Conservation (phyloP, 345 rosid genomes). For the Eucalyptus regnans region DNA sequence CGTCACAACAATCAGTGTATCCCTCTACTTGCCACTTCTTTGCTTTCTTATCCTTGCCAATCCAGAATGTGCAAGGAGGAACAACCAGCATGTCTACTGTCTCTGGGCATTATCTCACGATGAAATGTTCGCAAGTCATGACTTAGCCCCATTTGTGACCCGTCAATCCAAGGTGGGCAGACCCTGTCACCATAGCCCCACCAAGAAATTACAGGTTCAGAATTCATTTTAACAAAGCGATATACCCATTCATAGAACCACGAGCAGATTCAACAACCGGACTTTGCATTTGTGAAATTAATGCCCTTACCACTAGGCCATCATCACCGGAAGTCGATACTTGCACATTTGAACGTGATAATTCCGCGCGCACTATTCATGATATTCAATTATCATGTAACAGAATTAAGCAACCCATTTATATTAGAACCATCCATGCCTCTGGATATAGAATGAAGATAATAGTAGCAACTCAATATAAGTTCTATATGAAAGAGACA, state of each 20-base stretch:
- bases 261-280: background rate
- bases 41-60: background rate
- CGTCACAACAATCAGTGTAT: background rate
- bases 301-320: background rate
- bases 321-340: background rate
- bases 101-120: background rate
- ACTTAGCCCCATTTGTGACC: background rate
- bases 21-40: background rate
- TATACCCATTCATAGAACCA: background rate
- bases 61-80: background rate
- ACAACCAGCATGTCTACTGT: background rate
- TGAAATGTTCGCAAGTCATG: background rate
- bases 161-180: background rate
- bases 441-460: background rate
- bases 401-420: background rate
- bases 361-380: background rate
- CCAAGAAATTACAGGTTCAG: background rate
- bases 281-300: background rate
- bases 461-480: background rate
- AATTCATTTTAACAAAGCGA: background rate
- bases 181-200: background rate
- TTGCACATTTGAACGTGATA: background rate
- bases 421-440: background rate
- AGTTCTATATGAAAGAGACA: background rate
- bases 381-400: background rate